Conservation (phyloP, 768 basidiomycete species). For the Strobilomyces confusus region DNA sequence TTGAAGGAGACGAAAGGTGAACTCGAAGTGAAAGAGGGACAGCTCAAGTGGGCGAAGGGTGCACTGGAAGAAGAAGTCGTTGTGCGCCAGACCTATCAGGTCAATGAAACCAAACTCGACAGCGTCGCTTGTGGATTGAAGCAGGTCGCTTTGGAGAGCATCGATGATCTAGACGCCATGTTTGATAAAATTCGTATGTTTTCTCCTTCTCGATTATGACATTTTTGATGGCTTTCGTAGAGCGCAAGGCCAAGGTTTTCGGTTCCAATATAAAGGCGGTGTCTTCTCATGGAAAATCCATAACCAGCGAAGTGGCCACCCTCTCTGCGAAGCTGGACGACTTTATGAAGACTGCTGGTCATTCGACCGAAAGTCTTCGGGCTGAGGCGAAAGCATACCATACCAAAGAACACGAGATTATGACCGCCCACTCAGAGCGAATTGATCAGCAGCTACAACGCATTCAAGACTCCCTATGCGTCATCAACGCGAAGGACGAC, state of each 20-base stretch:
- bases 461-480: conserved; percentile 47
- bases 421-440: conserved; percentile 46
- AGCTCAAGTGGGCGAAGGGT: conserved; percentile 53
- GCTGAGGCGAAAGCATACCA: conserved; percentile 55
- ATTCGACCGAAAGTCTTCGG: conserved; percentile 51
- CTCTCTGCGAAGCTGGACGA: conserved; percentile 58
- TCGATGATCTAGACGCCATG: conserved; percentile 64
- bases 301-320: conserved; percentile 49
- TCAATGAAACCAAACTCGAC: conserved; percentile 68
- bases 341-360: conserved; percentile 54
- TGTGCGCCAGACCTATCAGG: conserved; percentile 72
- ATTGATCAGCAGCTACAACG: conserved; percentile 57
- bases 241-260: conserved; percentile 66
- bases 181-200: conserved; percentile 80
- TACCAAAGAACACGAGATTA: conserved; percentile 50
- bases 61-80: conserved; percentile 77
- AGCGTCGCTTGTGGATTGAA: conserved; percentile 69
- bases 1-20: conserved; percentile 50
- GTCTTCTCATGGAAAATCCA: conserved; percentile 53
- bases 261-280: conserved; percentile 65
- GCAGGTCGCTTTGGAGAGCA: conserved; percentile 59
- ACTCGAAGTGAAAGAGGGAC: conserved; percentile 50
- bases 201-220: not conserved
- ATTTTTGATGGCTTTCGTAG: conserved; percentile 36
- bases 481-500: conserved; percentile 55